Evolutionary conservation across 805 yeast genomes (phyloP), one percentile per base, ranked within the genome.

Genomic region (Wickerhamiella hasegawae): DNA sequence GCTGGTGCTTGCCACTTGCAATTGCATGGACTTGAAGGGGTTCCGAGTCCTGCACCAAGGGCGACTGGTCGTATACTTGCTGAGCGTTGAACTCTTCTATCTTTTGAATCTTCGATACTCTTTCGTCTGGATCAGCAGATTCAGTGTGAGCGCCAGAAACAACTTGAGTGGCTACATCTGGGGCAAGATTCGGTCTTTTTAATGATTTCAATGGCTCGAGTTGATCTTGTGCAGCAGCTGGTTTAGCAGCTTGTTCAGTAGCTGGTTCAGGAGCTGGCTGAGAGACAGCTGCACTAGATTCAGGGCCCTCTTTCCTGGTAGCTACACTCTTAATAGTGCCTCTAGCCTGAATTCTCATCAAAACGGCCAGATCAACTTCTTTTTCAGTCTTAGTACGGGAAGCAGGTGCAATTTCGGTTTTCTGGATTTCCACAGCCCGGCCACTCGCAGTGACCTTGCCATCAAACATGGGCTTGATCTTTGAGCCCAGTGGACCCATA

Each of bases 1-100:
- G 45, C 37, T 57, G 61, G 31, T 57, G 62, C 26, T 46, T 43
- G 11, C 60, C 62, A 5, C 50, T 43, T 4, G 51, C 47, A 21
- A 56, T 40, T 1, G 54, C 44, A 19, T 42, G 42, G 10, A 57
- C 53, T 5, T 18, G 20, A 5, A 6, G 6, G 9, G 31, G 28
- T n/a, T n/a, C 14, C 5, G 28, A 12, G 14, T 5, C 8, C 16
- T n/a, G 26, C 18, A 21, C 9, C 14, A 9, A 4, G n/a, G 22
- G 33, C 12, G 24, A 62, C 19, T 47, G 39, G 10, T 45, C 34
- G 37, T 65, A 65, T 38, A 62, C 64, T 10, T 57, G 50, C 33
- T 50, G 54, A 44, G 65, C 53, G 36, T 52, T 48, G 39, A 62
- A 51, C 16, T 5, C 14, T 63, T 65, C 8, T 54, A 50, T 10